Evolutionary conservation across 345 rosid genomes (phyloP), one percentile per base, ranked within the genome.

Genomic region (Pistacia vera): DNA sequence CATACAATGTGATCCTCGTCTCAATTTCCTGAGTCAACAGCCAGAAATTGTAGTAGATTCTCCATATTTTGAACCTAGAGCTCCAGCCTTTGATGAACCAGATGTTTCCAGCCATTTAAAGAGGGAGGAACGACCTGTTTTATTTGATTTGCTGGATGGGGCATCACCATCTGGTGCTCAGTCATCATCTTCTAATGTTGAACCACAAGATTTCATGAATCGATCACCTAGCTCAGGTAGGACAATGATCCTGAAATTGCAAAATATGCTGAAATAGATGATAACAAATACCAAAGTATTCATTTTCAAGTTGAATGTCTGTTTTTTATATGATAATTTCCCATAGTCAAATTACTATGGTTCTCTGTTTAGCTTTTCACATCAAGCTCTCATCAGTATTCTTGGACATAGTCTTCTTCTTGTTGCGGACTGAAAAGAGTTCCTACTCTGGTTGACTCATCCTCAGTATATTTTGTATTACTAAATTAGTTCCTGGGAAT

Each of bases 1-100:
- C 57, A 80, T 86, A 62, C 97, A 90, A 71, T 92, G 97, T 36
- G 92, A 90, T 78, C 83, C 85, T 68, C 93, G 91, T 11, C 88
- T 92, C 68, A 82, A 88, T 80, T 86, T 83, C 63, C 77, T 92
- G 38, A 88, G 97, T 74, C 87, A 72, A 63, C 88, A 87, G 80
- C 89, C 85, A 51, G 89, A 87, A 61, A 81, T 78, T 63, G 74
- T 75, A 56, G 52, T 88, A 79, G 89, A 90, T 20, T 90, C 92
- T 56, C 92, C 87, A 17, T 84, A 79, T 79, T 90, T 90, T 73
- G 92, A 88, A 75, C 72, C 85, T 22, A 75, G 74, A 61, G 58
- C 71, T 49, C 74, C 90, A 17, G 78, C 63, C 35, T 83, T 82
- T 63, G 79, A 80, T 77, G 87, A 86, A 70, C 73, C 79, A 13